Percentiles rank a stretch among this genome's conserved stretches.
These are phyloP conservation scores for Peronosclerospora sorghi DNA, from an alignment of 352 stramenopile species.

Conservation along the genomic window DNA sequence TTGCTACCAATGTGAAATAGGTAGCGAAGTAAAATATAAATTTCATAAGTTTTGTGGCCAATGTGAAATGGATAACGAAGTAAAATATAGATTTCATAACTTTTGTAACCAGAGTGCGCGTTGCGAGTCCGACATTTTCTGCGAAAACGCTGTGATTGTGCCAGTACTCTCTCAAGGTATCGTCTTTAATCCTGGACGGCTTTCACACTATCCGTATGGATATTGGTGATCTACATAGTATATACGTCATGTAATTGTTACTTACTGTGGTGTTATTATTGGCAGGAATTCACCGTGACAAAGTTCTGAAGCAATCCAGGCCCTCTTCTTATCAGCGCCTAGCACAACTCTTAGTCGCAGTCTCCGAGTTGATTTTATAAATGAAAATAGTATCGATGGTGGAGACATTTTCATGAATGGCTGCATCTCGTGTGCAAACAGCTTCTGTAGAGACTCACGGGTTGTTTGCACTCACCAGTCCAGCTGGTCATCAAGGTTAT, in stretches of 20 bases:
- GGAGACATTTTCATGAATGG: constrained; percentile 77
- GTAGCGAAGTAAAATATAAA: no score
- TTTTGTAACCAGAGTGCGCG: no score
- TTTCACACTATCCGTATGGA: constrained; percentile 58
- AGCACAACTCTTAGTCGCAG: constrained; percentile 43
- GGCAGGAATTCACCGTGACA: constrained; percentile 49
- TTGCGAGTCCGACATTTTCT: constrained; percentile 33
- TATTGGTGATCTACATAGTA: neutral
- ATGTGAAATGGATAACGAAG: no score
- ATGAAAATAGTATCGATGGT: constrained; percentile 65
- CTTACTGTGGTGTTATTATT: neutral
- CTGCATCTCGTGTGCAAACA: constrained; percentile 59
- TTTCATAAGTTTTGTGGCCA: no score
- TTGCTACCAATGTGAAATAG: no score
- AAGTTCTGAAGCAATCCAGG: constrained; percentile 54
- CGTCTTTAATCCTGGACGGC: constrained; percentile 35
- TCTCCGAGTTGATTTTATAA: constrained; percentile 80
- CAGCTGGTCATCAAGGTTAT: constrained; percentile 38
- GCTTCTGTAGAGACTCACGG: constrained; percentile 34
- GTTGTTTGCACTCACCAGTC: constrained; percentile 40
- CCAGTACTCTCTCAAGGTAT: constrained; percentile 46
- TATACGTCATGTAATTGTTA: neutral
- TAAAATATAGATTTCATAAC: no score
- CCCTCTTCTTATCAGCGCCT: constrained; percentile 42
- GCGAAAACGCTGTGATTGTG: constrained; percentile 66